Evolutionary conservation across 1,284 basidiomycete species (phyloP).

Genomic region (Abortiporus biennis): DNA sequence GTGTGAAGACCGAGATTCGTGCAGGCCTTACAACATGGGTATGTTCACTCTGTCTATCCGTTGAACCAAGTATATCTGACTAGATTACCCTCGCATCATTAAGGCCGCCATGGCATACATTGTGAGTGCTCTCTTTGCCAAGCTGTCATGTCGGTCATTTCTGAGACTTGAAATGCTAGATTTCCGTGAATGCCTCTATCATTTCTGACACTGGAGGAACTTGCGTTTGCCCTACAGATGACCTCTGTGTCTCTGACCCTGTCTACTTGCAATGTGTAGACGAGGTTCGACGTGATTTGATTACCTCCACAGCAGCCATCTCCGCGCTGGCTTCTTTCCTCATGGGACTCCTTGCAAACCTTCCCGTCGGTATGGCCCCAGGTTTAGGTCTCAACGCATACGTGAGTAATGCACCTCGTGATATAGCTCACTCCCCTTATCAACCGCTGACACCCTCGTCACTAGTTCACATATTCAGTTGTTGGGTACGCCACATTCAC

Average conservation of each 20-base stretch:
- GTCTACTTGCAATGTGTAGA: constrained; percentile 63
- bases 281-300: constrained; percentile 67
- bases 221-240: constrained; percentile 57
- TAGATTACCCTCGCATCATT: constrained; percentile 1
- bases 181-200: constrained; percentile 81
- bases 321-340: constrained; percentile 71
- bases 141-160: not conserved
- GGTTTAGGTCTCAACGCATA: constrained; percentile 83
- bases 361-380: constrained; percentile 79
- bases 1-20: constrained; percentile 69
- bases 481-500: too few relatives aligned
- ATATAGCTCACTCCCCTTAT: not conserved
- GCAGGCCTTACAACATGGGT: constrained; percentile 84
- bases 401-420: constrained; percentile 40
- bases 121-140: constrained; percentile 25
- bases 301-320: constrained; percentile 76
- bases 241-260: constrained; percentile 49
- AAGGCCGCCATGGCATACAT: constrained; percentile 70
- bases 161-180: constrained; percentile 33
- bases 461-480: constrained; percentile 81
- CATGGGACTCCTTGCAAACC: constrained; percentile 82
- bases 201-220: constrained; percentile 75
- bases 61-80: constrained; percentile 1
- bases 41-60: constrained; percentile 18
- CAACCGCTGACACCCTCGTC: not conserved